Conservation (phyloP, 148 eudicot genomes). For the Suaeda aralocaspica region DNA sequence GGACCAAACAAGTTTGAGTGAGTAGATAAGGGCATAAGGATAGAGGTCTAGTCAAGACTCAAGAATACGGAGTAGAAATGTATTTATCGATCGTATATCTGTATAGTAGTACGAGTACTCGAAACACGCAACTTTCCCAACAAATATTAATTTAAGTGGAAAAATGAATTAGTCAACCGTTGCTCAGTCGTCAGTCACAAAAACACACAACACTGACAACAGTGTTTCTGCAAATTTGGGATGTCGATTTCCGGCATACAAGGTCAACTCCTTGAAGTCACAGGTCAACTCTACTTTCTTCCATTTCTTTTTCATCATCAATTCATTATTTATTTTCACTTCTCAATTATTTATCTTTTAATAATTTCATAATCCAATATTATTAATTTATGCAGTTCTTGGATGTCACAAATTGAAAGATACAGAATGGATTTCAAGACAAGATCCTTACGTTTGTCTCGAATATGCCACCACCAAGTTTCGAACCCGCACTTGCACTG, state of each 20-base stretch:
- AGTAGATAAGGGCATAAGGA: too few relatives aligned
- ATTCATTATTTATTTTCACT: background rate
- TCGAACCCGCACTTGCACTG: constrained; percentile 83
- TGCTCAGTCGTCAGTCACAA: too few relatives aligned
- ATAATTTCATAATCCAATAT: background rate
- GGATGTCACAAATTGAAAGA: constrained; percentile 71
- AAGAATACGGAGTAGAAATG: too few relatives aligned
- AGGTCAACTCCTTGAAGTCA: constrained; percentile 68
- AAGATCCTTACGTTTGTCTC: constrained; percentile 81
- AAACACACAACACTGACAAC: too few relatives aligned
- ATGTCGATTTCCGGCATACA: constrained; percentile 70
- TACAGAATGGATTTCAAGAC: constrained; percentile 84
- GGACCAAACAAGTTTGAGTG: too few relatives aligned
- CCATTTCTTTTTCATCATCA: background rate
- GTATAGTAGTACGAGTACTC: too few relatives aligned
- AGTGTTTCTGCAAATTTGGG: too few relatives aligned
- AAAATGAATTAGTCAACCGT: background rate
- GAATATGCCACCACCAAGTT: constrained; percentile 65
- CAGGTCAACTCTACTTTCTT: constrained; percentile 36
- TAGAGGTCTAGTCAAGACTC: too few relatives aligned
- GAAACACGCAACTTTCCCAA: too few relatives aligned
- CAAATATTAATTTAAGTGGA: too few relatives aligned
- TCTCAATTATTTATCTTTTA: background rate
- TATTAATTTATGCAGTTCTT: constrained; percentile 40
- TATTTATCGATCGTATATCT: too few relatives aligned